Percentiles rank a stretch among this genome's conserved stretches.
Evolutionary conservation across 192 early-diverging fungal genomes (phyloP).

Genomic region (Coemansia aciculifera): DNA sequence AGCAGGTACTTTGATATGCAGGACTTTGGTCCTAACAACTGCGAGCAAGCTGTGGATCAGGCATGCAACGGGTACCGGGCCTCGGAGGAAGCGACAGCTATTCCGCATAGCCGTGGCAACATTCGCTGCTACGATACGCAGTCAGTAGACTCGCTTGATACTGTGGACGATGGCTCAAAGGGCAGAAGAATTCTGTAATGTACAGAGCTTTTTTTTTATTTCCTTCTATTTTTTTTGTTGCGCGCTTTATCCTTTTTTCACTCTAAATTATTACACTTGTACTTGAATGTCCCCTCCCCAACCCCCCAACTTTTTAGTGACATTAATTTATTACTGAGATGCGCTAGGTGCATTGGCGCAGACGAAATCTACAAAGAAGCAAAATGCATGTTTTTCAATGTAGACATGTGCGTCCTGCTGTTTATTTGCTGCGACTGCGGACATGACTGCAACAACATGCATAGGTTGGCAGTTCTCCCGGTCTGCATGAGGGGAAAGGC

Average conservation of each 20-base stretch:
- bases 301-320: background rate
- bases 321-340: background rate
- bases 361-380: background rate
- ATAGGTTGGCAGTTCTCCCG: no score
- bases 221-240: background rate
- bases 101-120: background rate
- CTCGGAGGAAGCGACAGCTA: background rate
- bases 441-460: no score
- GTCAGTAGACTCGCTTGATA: background rate
- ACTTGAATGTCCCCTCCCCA: background rate
- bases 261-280: background rate
- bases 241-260: background rate
- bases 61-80: background rate
- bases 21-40: background rate
- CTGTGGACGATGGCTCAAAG: background rate
- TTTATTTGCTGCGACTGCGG: no score
- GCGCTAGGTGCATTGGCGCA: background rate
- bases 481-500: no score
- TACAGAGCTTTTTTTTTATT: background rate
- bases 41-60: background rate
- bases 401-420: background rate
- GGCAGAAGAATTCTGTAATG: constrained; percentile 1
- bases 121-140: background rate
- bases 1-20: constrained; percentile 2
- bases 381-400: background rate